Evolutionary conservation across 306 rosid species (phyloP).

Genomic region (Rosa persica): DNA sequence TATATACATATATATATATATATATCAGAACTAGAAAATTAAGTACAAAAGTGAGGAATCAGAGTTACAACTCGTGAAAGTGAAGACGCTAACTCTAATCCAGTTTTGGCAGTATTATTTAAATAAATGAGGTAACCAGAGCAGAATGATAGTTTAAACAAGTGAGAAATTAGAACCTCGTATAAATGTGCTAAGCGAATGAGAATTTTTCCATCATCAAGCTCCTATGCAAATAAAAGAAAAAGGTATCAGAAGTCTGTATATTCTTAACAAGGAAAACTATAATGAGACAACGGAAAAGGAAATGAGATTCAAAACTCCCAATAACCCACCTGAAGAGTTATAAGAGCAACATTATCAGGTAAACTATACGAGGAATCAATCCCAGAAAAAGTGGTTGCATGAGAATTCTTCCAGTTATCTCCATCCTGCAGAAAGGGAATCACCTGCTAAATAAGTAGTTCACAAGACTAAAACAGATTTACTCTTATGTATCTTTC

Average conservation of each 20-base stretch:
- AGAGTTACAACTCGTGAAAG: not conserved
- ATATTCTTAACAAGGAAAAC: not conserved
- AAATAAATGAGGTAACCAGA: conserved; percentile 4
- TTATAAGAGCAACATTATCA: conserved; percentile 45
- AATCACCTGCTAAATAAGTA: conserved; percentile 9
- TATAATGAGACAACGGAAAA: not conserved
- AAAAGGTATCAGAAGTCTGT: not conserved
- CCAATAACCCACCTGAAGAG: conserved; percentile 39
- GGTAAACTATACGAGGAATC: conserved; percentile 48
- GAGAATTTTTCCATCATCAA: conserved; percentile 37
- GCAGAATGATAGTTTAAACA: conserved; percentile 5
- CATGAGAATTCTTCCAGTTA: conserved; percentile 43
- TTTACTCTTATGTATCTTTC: not conserved
- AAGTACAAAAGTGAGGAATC: not conserved
- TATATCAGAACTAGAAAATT: not conserved
- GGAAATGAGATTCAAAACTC: not conserved
- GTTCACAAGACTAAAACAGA: conserved; percentile 3
- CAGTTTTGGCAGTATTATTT: not conserved
- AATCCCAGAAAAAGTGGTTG: conserved; percentile 36
- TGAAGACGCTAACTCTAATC: conserved; percentile 1
- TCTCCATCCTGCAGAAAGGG: conserved; percentile 44
- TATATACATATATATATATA: too few species aligned
- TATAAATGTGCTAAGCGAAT: conserved; percentile 51
- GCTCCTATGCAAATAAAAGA: conserved; percentile 32
- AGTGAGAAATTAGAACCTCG: conserved; percentile 33